Conservation (phyloP, 768 basidiomycete genomes). For the Phlebiopsis gigantea region DNA sequence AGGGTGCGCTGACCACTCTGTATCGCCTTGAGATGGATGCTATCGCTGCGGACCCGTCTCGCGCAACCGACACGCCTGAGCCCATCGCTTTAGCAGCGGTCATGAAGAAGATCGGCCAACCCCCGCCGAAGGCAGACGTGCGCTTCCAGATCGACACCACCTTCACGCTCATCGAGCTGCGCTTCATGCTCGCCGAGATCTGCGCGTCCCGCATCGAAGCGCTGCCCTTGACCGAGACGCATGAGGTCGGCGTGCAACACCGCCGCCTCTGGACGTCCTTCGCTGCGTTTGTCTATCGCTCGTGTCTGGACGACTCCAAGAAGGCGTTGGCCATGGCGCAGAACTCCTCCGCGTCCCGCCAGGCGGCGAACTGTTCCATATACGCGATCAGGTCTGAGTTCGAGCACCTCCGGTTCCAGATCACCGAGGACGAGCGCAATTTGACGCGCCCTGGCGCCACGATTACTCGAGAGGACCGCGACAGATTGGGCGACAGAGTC, state of each 20-base stretch:
- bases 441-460: not conserved
- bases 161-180: conserved; percentile 47
- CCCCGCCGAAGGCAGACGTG: conserved; percentile 52
- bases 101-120: conserved; percentile 47
- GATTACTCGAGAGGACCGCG: not conserved
- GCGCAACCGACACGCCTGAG: conserved; percentile 27
- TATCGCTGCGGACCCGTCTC: conserved; percentile 25
- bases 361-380: conserved; percentile 19
- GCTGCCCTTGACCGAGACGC: conserved; percentile 18
- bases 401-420: conserved; percentile 23
- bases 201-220: conserved; percentile 36
- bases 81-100: conserved; percentile 49
- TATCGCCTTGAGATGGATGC: conserved; percentile 41
- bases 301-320: conserved; percentile 22
- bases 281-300: conserved; percentile 31
- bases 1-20: conserved; percentile 50
- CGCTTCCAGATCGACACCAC: conserved; percentile 59
- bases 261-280: conserved; percentile 45
- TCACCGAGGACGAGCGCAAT: conserved; percentile 10
- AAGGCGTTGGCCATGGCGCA: conserved; percentile 21
- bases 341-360: conserved; percentile 24
- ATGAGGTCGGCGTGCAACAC: conserved; percentile 15
- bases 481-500: conserved; percentile 9
- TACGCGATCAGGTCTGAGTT: conserved; percentile 22
- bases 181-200: conserved; percentile 45